These are phyloP conservation scores for Cnidoscolus chayamansa DNA, from an alignment of 441 rosid species.

Conservation along the genomic window DNA sequence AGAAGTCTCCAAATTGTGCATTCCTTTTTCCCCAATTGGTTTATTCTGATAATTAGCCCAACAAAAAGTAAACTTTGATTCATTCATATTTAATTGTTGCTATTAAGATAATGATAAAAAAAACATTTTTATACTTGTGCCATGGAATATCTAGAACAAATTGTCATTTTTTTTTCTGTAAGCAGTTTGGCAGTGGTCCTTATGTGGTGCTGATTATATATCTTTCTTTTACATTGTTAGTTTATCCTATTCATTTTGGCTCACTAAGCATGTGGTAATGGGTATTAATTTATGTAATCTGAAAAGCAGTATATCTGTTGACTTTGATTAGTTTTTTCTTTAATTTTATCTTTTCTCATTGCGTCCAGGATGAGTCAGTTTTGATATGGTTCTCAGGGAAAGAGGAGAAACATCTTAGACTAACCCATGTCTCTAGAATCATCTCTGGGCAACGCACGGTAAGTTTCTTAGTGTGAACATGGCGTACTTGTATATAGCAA, in stretches of 20 bases:
- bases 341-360: constrained; percentile 17
- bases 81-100: neutral
- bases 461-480: constrained; percentile 36
- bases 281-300: constrained; percentile 6
- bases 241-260: neutral
- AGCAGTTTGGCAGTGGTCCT: neutral
- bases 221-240: neutral
- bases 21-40: neutral
- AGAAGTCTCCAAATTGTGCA: constrained; percentile 28
- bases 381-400: constrained; percentile 96
- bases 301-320: constrained; percentile 1
- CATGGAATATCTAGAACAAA: neutral
- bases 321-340: constrained; percentile 10
- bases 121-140: neutral
- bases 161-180: neutral
- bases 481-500: constrained; percentile 2
- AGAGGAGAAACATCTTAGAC: constrained; percentile 88
- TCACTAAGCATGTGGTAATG: neutral
- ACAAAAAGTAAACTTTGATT: neutral
- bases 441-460: constrained; percentile 98
- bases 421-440: constrained; percentile 86
- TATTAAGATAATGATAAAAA: neutral
- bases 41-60: constrained; percentile 12
- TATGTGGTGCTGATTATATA: neutral
- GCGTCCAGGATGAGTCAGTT: constrained; percentile 86